Evolutionary conservation across 306 rosid species (phyloP).

Genomic region (Vachellia pachyceras): DNA sequence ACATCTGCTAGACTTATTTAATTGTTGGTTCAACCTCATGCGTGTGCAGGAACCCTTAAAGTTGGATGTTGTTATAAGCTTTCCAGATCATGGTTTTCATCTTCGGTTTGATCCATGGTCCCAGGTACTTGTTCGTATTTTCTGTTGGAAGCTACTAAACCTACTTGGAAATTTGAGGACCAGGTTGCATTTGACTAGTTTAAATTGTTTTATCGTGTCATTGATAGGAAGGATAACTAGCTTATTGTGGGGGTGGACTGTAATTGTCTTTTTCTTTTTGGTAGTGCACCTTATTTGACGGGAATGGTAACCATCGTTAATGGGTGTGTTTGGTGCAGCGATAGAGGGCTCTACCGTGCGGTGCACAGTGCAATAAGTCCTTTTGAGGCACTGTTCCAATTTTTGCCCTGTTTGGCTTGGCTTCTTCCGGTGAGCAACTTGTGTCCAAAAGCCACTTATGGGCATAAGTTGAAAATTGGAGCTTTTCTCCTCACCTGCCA

Average conservation of each 20-base stretch:
- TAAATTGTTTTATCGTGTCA: not conserved
- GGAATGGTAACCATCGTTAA: not conserved
- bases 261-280: not conserved
- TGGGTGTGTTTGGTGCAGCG: too few relatives aligned
- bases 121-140: slow-evolving; percentile 58
- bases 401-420: too few relatives aligned
- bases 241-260: not conserved
- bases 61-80: slow-evolving; percentile 90
- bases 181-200: not conserved
- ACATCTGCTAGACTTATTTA: slow-evolving; percentile 1
- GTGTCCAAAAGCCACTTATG: too few relatives aligned
- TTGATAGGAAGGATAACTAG: slow-evolving; percentile 17
- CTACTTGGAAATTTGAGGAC: slow-evolving; percentile 19
- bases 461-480: too few relatives aligned
- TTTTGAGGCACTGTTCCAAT: too few relatives aligned
- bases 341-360: too few relatives aligned
- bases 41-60: slow-evolving; percentile 80
- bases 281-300: not conserved
- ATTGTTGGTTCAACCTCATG: slow-evolving; percentile 31
- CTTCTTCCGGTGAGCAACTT: too few relatives aligned
- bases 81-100: slow-evolving; percentile 98
- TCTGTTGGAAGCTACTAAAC: not conserved
- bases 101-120: slow-evolving; percentile 99
- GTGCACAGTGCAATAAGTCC: too few relatives aligned
- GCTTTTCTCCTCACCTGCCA: too few relatives aligned